phyloP scores from a whole-genome alignment of 2,329 filamentous ascomycete species.

The Parascedosporium putredinis region DNA sequence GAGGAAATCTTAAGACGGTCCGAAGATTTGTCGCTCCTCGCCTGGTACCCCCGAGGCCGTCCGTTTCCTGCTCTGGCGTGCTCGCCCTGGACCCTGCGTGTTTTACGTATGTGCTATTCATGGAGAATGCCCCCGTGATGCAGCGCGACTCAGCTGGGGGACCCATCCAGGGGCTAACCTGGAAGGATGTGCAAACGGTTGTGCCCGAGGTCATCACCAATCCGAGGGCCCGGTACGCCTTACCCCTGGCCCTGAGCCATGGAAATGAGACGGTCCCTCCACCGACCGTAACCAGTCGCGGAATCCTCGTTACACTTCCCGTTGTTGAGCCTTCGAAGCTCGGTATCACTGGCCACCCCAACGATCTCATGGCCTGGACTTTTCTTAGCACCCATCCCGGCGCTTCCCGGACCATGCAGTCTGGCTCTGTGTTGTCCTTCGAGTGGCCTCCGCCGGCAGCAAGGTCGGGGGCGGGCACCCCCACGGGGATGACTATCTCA shows the following conservation, averaged over 20 bases:
- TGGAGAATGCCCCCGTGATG: background rate
- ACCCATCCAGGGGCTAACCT: background rate
- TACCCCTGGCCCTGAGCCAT: background rate
- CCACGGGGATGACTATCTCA: background rate
- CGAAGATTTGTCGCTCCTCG: conserved; percentile 24
- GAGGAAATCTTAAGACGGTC: conserved; percentile 22
- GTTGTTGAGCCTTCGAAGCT: background rate
- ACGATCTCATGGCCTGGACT: background rate
- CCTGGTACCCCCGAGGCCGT: conserved; percentile 9
- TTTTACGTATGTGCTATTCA: conserved; percentile 2
- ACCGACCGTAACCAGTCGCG: background rate
- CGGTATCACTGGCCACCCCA: background rate
- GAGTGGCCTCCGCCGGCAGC: background rate
- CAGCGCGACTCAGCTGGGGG: background rate
- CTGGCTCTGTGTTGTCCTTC: background rate
- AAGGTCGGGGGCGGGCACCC: background rate
- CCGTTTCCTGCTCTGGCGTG: background rate
- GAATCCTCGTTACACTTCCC: background rate
- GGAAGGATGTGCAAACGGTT: conserved; percentile 3
- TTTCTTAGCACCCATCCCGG: background rate
- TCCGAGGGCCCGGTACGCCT: background rate
- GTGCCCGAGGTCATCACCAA: background rate
- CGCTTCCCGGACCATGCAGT: background rate
- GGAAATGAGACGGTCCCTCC: background rate
- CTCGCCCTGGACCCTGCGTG: conserved; percentile 1